These are phyloP conservation scores for Phytophthora sansomeana DNA, from an alignment of 352 stramenopile genomes.

Conservation along the genomic window DNA sequence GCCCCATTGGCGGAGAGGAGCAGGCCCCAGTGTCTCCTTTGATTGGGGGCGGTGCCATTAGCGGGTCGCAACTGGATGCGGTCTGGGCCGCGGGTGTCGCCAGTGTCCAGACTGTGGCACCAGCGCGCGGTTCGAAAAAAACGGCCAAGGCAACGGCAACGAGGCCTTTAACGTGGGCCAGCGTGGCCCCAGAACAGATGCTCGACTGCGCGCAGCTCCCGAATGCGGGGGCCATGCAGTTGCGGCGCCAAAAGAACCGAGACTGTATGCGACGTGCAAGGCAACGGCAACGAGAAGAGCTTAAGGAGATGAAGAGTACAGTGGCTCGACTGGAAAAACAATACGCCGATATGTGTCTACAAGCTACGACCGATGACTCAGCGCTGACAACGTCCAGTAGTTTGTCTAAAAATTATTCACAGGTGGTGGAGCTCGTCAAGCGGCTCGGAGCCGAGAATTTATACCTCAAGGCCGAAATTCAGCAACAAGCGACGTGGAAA, in stretches of 20 bases:
- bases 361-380: conserved; percentile 11
- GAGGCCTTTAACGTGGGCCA: conserved; percentile 26
- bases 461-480: conserved; percentile 49
- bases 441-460: conserved; percentile 57
- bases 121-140: conserved; percentile 24
- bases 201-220: conserved; percentile 27
- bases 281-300: conserved; percentile 51
- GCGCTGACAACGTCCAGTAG: conserved; percentile 9
- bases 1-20: conserved; percentile 25
- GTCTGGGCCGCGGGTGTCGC: conserved; percentile 26
- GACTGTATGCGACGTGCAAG: conserved; percentile 51
- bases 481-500: conserved; percentile 51
- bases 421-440: conserved; percentile 37
- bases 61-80: conserved; percentile 20
- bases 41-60: not conserved
- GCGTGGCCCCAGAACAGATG: conserved; percentile 25
- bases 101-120: no score
- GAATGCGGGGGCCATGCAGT: conserved; percentile 36
- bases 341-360: conserved; percentile 46
- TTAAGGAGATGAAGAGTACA: conserved; percentile 47
- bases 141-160: conserved; percentile 19
- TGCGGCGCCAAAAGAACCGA: conserved; percentile 34
- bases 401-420: conserved; percentile 29
- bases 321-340: conserved; percentile 47
- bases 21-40: conserved; percentile 10